Evolutionary conservation across 108 stramenopile species (phyloP).

Genomic region (Nitzschia sp.): DNA sequence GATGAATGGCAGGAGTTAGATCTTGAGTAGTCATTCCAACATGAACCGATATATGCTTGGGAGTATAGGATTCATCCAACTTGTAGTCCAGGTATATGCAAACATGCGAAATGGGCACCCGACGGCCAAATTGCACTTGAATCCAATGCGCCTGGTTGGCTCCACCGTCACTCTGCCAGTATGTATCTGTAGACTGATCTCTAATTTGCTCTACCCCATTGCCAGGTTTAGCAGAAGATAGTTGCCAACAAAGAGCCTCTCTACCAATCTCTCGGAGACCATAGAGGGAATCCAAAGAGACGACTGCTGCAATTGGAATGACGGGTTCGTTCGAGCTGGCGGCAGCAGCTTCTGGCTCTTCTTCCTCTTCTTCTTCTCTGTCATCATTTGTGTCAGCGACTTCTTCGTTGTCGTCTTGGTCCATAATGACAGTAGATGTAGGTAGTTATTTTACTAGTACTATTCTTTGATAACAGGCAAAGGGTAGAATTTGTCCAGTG

Average conservation of each 20-base stretch:
- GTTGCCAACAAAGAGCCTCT: slow-evolving; percentile 86
- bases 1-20: slow-evolving; percentile 67
- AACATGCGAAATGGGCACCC: slow-evolving; percentile 82
- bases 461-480: too few relatives aligned
- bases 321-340: slow-evolving; percentile 8
- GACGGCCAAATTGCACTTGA: slow-evolving; percentile 90
- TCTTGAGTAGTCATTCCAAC: slow-evolving; percentile 93
- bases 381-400: slow-evolving; percentile 28
- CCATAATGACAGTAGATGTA: background rate
- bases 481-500: too few relatives aligned
- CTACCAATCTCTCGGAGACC: slow-evolving; percentile 78
- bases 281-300: slow-evolving; percentile 51
- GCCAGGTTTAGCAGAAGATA: slow-evolving; percentile 94
- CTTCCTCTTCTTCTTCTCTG: slow-evolving; percentile 26
- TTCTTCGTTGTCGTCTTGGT: background rate
- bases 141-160: slow-evolving; percentile 87
- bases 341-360: slow-evolving; percentile 6
- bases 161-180: slow-evolving; percentile 94
- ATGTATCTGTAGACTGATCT: slow-evolving; percentile 76
- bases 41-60: slow-evolving; percentile 81
- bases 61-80: slow-evolving; percentile 92
- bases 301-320: slow-evolving; percentile 53
- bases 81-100: slow-evolving; percentile 91
- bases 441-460: too few relatives aligned
- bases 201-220: slow-evolving; percentile 95